phyloP scores from a whole-genome alignment of 1,284 basidiomycete species.

The Sanghuangporus weigelae region DNA sequence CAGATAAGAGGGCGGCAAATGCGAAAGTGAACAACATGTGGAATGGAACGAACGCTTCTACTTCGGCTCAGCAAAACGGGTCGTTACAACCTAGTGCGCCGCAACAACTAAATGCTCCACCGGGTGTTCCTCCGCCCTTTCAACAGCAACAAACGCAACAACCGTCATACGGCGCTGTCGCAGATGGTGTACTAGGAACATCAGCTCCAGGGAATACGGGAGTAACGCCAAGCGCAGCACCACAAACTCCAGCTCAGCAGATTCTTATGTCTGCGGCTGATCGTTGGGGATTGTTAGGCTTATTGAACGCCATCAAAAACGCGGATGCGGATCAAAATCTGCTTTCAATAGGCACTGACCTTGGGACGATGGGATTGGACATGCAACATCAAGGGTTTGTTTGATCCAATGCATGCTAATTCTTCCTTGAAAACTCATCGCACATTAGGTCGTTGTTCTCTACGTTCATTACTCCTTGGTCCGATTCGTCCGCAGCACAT shows the following conservation, averaged over 20 bases:
- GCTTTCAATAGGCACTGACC: constrained; percentile 86
- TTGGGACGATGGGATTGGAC: constrained; percentile 91
- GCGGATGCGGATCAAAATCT: constrained; percentile 85
- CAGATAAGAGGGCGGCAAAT: constrained; percentile 24
- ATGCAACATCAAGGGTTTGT: constrained; percentile 80
- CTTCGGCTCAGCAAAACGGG: constrained; percentile 10
- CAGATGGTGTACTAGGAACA: constrained; percentile 19
- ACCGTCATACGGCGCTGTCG: constrained; percentile 22
- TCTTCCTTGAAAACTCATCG: constrained; percentile 19
- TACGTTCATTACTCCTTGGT: constrained; percentile 96
- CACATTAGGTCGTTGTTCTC: constrained; percentile 76
- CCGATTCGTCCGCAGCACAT: constrained; percentile 80
- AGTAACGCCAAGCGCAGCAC: constrained; percentile 32
- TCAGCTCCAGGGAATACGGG: constrained; percentile 23
- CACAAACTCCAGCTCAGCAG: constrained; percentile 92
- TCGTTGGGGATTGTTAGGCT: constrained; percentile 87
- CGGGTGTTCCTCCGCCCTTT: constrained; percentile 13
- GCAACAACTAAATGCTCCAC: constrained; percentile 12
- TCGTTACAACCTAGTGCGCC: neutral
- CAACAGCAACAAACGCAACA: constrained; percentile 21
- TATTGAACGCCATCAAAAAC: constrained; percentile 90
- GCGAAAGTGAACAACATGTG: constrained; percentile 29
- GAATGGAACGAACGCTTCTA: constrained; percentile 18
- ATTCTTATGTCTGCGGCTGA: constrained; percentile 92
- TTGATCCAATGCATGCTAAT: constrained; percentile 16